Evolutionary conservation across 495 filamentous ascomycete genomes (phyloP), one percentile per base, ranked within the genome.

Genomic region (Annulohypoxylon moriforme): DNA sequence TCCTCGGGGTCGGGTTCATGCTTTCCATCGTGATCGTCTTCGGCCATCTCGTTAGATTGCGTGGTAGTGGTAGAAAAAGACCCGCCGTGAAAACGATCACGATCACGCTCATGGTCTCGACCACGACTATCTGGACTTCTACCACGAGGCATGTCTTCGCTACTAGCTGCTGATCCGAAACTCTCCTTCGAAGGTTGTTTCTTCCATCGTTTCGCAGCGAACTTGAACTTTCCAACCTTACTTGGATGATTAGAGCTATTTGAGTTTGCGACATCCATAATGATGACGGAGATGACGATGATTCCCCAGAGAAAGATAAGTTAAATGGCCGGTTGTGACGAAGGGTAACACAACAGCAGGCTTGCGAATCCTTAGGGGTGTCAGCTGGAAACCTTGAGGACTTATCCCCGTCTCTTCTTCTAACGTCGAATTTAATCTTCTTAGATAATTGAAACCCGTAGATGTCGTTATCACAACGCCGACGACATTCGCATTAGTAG

Each of bases 161-260:
- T 72, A 47, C 73, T 77, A 70, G 74, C 52, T 71, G 76, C 64
- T 55, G 74, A 71, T 69, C 80, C 67, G 76, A 81, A 70, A 77
- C 78, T 77, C 69, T 81, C 75, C 67, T 75, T 68, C 62, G 79
- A 75, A 69, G 75, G 72, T 24, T 76, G 78, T 60, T 80, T 83
- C 73, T 77, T 85, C 69, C 81, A 82, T 47, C 81, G 81, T 58
- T 82, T 85, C 29, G 75, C 75, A 27, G 75, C 72, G 31, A 88
- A 74, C 46, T 77, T 75, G 29, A 86, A 80, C 77, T 87, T 87
- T 34, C 75, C 81, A 46, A 86, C 77, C 55, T 74, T 75, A 46
- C 80, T 72, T 29, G 67, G 64, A 56, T 63, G 64, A 44, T 62
- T 82, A 31, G 50, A n/a, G 36, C 24, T 69, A 60, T 60, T 57